Evolutionary conservation across 768 basidiomycete genomes (phyloP), one percentile per base, ranked within the genome.

Genomic region (Hygrophoropsis aurantiaca): DNA sequence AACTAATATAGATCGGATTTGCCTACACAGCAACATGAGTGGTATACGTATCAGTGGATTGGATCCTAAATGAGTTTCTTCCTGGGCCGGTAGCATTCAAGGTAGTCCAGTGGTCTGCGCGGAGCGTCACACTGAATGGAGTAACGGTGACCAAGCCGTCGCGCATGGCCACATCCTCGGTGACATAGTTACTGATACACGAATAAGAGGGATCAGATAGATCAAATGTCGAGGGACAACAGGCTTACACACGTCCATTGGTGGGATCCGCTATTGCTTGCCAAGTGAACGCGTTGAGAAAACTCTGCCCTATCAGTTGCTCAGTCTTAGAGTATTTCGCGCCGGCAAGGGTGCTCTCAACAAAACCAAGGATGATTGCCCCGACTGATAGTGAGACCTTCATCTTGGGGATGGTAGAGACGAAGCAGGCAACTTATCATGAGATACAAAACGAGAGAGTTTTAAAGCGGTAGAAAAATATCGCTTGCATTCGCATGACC

Each of bases 61-160:
- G 11, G 27, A 73, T 48, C 19, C 71, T 61, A 46, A 74, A 71
- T 1, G 70, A 69, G 23, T 66, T 64, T 32, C 71, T 57, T 33
- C 71, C 72, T 0, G 67, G 58, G 7, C 58, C 67, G 5, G 41
- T 40, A 7, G 69, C 4, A 6, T 26, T 53, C 8, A 74, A 58
- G 5, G 53, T 49, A 10, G 72, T 69, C 13, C 50, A 59, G 34
- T 59, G 21, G 33, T 73, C 71, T 3, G 67, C 63, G 1, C 65
- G 57, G 19, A 72, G 46, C 13, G 56, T 62, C 11, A 71, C 58
- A 3, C 54, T 50, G 51, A 78, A 68, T 11, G 71, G 73, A 13
- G 71, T 72, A 3, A 82, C 70, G 50, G 69, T 84, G 3, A 82
- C 84, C 40, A 89, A 58, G 54, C 86, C 84, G 40, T 74, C 59